phyloP scores from a whole-genome alignment of 208 protist genomes.

The Jaenimonas drosophilae region DNA sequence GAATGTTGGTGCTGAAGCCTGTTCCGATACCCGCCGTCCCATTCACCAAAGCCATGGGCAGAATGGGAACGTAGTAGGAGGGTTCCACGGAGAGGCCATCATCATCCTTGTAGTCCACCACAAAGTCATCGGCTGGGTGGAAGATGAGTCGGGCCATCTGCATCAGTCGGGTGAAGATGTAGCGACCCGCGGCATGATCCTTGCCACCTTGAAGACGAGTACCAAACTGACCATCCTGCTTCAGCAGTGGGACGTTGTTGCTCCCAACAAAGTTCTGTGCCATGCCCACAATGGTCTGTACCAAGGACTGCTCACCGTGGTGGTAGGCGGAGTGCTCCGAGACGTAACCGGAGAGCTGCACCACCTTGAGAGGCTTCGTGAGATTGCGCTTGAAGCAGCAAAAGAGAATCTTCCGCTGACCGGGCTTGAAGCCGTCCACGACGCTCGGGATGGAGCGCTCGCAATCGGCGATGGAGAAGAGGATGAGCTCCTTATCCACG shows the following conservation, averaged over 20 bases:
- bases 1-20: constrained; percentile 97
- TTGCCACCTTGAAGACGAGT: constrained; percentile 97
- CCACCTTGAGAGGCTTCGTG: constrained; percentile 98
- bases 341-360: constrained; percentile 99
- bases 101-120: constrained; percentile 98
- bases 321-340: constrained; percentile 99
- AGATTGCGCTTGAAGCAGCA: constrained; percentile 99
- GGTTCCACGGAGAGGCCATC: constrained; percentile 99
- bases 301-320: constrained; percentile 98
- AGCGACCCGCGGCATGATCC: constrained; percentile 97
- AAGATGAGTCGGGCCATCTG: constrained; percentile 94
- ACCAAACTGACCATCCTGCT: constrained; percentile 99
- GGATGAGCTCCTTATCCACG: constrained; percentile 99
- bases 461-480: constrained; percentile 98
- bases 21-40: constrained; percentile 99
- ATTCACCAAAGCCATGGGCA: constrained; percentile 99
- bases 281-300: constrained; percentile 98
- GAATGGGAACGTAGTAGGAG: constrained; percentile 97
- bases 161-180: constrained; percentile 98
- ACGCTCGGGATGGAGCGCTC: constrained; percentile 90
- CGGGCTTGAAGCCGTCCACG: constrained; percentile 99
- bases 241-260: constrained; percentile 99
- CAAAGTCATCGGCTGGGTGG: constrained; percentile 94
- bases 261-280: constrained; percentile 98
- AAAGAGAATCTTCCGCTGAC: constrained; percentile 99